A percentile compares a stretch with the other conserved stretches of the same genome.
These are phyloP conservation scores for Chalciporus piperatus DNA, from an alignment of 768 basidiomycete genomes.

Conservation along the genomic window DNA sequence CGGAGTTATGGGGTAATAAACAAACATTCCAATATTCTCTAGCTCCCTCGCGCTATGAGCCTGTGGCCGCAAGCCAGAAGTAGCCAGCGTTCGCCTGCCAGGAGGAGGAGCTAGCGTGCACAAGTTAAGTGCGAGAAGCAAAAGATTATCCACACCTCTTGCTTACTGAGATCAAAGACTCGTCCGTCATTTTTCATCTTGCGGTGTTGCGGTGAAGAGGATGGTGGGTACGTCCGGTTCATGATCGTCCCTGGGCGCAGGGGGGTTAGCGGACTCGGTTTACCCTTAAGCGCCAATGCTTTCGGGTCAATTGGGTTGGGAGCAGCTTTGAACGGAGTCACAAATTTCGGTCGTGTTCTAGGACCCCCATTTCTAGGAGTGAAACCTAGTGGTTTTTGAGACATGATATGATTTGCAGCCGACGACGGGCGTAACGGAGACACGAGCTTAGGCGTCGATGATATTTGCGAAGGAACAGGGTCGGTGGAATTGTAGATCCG, in stretches of 20 bases:
- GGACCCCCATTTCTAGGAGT: slow-evolving; percentile 25
- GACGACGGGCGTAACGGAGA: slow-evolving; percentile 37
- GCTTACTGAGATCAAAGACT: slow-evolving; percentile 46
- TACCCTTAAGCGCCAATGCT: slow-evolving; percentile 1
- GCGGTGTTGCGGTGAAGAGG: slow-evolving; percentile 2
- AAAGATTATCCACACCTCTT: neutral
- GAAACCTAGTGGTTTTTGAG: slow-evolving; percentile 24
- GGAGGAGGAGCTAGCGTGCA: slow-evolving; percentile 28
- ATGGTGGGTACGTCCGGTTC: slow-evolving; percentile 26
- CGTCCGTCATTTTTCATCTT: slow-evolving; percentile 8
- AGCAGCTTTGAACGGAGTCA: slow-evolving; percentile 61
- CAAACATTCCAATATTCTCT: slow-evolving; percentile 52
- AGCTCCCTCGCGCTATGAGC: slow-evolving; percentile 42
- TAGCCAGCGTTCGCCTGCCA: slow-evolving; percentile 42
- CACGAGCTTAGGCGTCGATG: slow-evolving; percentile 15
- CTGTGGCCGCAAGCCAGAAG: slow-evolving; percentile 54
- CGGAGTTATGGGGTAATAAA: slow-evolving; percentile 2
- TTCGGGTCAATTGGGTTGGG: slow-evolving; percentile 40
- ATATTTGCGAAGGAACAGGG: slow-evolving; percentile 5
- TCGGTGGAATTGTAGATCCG: slow-evolving; percentile 2
- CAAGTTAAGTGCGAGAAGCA: neutral
- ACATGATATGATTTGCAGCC: slow-evolving; percentile 10
- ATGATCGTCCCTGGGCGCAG: neutral
- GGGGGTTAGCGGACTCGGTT: slow-evolving; percentile 1
- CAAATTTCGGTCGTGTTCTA: slow-evolving; percentile 42